These are phyloP conservation scores for Aspergillus biplanus DNA, from an alignment of 495 filamentous ascomycete genomes.

Conservation along the genomic window DNA sequence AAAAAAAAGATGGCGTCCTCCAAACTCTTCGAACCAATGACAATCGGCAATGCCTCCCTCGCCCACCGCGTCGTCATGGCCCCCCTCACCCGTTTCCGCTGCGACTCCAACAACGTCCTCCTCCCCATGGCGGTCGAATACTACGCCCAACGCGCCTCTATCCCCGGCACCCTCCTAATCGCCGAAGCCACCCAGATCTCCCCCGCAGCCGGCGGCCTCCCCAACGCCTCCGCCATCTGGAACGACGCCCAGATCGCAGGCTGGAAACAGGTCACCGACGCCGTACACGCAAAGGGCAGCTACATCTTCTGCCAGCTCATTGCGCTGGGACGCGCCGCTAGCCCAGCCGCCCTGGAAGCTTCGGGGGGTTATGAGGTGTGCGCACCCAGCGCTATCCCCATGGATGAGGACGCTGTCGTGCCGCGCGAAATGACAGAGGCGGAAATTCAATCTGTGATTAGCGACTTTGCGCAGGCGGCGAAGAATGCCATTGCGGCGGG, in stretches of 20 bases:
- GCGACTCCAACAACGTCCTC: slow-evolving; percentile 35
- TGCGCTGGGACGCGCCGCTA: slow-evolving; percentile 62
- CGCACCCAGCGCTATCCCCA: slow-evolving; percentile 47
- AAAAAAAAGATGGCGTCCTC: neutral
- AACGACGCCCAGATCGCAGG: slow-evolving; percentile 45
- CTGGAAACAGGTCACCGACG: slow-evolving; percentile 55
- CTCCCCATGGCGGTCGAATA: slow-evolving; percentile 45
- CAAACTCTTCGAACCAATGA: slow-evolving; percentile 55
- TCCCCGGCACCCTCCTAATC: slow-evolving; percentile 54
- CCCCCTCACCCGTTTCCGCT: slow-evolving; percentile 54
- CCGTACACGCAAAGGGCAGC: slow-evolving; percentile 53
- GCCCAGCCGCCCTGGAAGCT: slow-evolving; percentile 40
- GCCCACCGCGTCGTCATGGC: slow-evolving; percentile 55
- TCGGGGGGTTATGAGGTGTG: slow-evolving; percentile 18
- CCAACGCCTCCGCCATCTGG: slow-evolving; percentile 53
- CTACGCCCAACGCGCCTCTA: slow-evolving; percentile 54
- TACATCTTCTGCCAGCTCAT: slow-evolving; percentile 58
- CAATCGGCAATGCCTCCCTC: slow-evolving; percentile 45
- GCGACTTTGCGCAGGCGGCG: slow-evolving; percentile 62
- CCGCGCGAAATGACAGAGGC: slow-evolving; percentile 56
- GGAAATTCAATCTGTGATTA: slow-evolving; percentile 60
- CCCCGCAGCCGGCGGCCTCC: slow-evolving; percentile 44
- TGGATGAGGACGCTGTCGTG: neutral
- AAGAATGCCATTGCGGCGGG: slow-evolving; percentile 67
- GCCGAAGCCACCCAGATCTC: slow-evolving; percentile 71